phyloP scores from a whole-genome alignment of 371 early-diverging fungal species.

The Chytridium lagenaria region DNA sequence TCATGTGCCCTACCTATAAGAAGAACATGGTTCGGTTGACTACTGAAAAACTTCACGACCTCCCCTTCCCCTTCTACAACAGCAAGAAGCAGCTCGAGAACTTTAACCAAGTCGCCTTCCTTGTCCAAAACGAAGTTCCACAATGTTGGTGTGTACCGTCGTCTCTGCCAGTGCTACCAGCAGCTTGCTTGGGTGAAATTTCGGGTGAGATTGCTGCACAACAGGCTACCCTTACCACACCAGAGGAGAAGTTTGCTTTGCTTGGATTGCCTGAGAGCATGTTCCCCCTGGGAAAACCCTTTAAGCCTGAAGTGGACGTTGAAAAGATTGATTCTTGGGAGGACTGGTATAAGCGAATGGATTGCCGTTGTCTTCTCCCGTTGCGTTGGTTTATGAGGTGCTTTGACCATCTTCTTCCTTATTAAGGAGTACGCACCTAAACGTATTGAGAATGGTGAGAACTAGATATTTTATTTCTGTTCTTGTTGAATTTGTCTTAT shows the following conservation, averaged over 20 bases:
- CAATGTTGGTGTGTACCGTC: slow-evolving; percentile 55
- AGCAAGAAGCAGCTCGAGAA: slow-evolving; percentile 44
- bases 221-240: slow-evolving; percentile 22
- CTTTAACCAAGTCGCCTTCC: slow-evolving; percentile 54
- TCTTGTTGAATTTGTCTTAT: neutral
- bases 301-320: slow-evolving; percentile 33
- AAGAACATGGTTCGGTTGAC: slow-evolving; percentile 43
- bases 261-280: slow-evolving; percentile 47
- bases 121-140: slow-evolving; percentile 48
- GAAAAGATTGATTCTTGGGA: slow-evolving; percentile 48
- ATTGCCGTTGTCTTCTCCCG: slow-evolving; percentile 44
- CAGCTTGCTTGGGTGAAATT: slow-evolving; percentile 49
- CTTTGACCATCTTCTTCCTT: slow-evolving; percentile 52
- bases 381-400: slow-evolving; percentile 53
- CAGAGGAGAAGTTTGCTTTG: slow-evolving; percentile 38
- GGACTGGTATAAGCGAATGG: slow-evolving; percentile 44
- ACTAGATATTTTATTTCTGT: neutral
- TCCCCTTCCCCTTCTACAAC: slow-evolving; percentile 57
- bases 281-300: slow-evolving; percentile 47
- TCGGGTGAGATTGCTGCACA: slow-evolving; percentile 43
- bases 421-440: slow-evolving; percentile 47
- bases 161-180: slow-evolving; percentile 54
- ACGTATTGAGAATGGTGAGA: slow-evolving; percentile 35
- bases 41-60: slow-evolving; percentile 45
- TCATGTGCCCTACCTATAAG: slow-evolving; percentile 46